A percentile compares a stretch with the other conserved stretches of the same genome.
phyloP scores from a whole-genome alignment of 164 flowering plant species.

The Magnolia officinalis region DNA sequence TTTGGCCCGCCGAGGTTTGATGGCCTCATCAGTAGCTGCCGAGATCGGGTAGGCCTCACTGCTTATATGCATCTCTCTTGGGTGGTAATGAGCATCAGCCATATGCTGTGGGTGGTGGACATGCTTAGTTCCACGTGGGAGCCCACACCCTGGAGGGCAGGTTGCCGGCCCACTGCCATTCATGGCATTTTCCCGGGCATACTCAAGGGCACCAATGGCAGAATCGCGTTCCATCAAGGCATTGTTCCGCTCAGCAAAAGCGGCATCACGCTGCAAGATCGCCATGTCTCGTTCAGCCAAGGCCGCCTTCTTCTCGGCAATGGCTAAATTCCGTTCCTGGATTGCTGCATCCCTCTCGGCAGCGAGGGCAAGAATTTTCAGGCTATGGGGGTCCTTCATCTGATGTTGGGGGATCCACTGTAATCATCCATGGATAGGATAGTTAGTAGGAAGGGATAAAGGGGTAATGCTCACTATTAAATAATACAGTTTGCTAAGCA shows the following conservation, averaged over 20 bases:
- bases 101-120: slow-evolving; percentile 20
- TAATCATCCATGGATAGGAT: slow-evolving; percentile 6
- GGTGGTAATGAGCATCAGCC: slow-evolving; percentile 34
- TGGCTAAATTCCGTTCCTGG: slow-evolving; percentile 61
- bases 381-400: slow-evolving; percentile 61
- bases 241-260: slow-evolving; percentile 58
- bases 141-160: slow-evolving; percentile 49
- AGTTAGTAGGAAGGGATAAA: background rate
- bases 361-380: slow-evolving; percentile 57
- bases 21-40: slow-evolving; percentile 34
- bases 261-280: slow-evolving; percentile 56
- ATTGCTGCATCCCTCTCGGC: slow-evolving; percentile 84
- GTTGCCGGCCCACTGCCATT: slow-evolving; percentile 35
- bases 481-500: background rate
- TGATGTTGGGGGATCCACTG: slow-evolving; percentile 71
- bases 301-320: slow-evolving; percentile 66
- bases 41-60: slow-evolving; percentile 41
- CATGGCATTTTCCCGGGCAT: slow-evolving; percentile 46
- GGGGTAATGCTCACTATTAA: too few species aligned
- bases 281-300: slow-evolving; percentile 68
- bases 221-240: slow-evolving; percentile 57
- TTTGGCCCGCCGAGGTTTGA: slow-evolving; percentile 52
- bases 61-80: slow-evolving; percentile 15
- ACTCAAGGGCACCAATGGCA: slow-evolving; percentile 71
- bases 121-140: slow-evolving; percentile 57